A percentile compares a stretch with the other conserved stretches of the same genome.
Conservation (phyloP, 225 moss, liverwort and hornwort species). For the Pseudoscleropodium purum region DNA sequence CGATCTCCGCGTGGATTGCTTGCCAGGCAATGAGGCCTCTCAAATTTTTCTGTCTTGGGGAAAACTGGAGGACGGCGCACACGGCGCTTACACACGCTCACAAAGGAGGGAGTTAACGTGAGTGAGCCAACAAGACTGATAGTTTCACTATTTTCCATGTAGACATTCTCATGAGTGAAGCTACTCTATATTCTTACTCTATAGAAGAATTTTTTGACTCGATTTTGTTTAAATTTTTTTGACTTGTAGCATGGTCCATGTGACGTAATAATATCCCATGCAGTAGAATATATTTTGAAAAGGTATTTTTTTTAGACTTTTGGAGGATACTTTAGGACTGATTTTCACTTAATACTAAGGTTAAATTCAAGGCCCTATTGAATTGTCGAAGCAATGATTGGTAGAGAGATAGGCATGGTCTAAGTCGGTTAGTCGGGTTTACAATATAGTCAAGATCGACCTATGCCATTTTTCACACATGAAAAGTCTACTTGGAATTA, state of each 20-base stretch:
- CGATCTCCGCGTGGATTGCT: neutral
- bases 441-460: rapidly evolving
- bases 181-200: neutral
- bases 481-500: neutral
- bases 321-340: rapidly evolving
- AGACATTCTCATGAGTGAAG: neutral
- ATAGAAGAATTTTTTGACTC: neutral
- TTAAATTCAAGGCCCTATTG: rapidly evolving
- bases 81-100: neutral
- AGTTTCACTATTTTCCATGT: neutral
- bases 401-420: neutral
- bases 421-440: neutral
- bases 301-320: neutral
- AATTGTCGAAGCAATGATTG: neutral
- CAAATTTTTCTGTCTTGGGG: neutral
- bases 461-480: neutral
- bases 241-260: rapidly evolving
- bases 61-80: neutral
- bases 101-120: neutral
- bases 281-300: neutral
- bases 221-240: neutral
- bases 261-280: rapidly evolving
- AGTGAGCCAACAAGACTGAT: neutral
- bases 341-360: neutral
- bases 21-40: too few species aligned